Evolutionary conservation across 2,329 filamentous ascomycete genomes (phyloP).

Genomic region (Neurospora crassa): DNA sequence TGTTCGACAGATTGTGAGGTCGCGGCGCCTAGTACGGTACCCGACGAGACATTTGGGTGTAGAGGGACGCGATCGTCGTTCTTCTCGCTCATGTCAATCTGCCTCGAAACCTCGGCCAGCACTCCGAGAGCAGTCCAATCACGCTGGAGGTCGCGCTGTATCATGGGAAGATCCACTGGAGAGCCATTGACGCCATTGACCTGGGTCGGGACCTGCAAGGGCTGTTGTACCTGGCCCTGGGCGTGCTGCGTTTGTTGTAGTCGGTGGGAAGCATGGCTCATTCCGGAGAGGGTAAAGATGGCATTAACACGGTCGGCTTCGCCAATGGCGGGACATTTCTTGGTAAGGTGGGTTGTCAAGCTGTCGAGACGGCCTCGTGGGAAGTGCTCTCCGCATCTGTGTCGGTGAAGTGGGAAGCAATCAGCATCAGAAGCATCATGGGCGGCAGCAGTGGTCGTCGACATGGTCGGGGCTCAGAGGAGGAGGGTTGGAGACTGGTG

Average conservation of each 20-base stretch:
- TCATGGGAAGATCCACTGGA: conserved; percentile 29
- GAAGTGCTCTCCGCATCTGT: conserved; percentile 69
- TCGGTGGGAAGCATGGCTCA: conserved; percentile 40
- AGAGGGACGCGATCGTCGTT: conserved; percentile 39
- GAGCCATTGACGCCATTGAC: conserved; percentile 13
- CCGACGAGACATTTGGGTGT: conserved; percentile 15
- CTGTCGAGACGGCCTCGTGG: conserved; percentile 83
- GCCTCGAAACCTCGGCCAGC: conserved; percentile 77
- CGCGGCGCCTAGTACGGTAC: conserved; percentile 4
- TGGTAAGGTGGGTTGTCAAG: conserved; percentile 70
- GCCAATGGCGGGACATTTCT: conserved; percentile 74
- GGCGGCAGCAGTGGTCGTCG: neutral
- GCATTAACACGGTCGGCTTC: conserved; percentile 67
- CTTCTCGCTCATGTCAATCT: conserved; percentile 59
- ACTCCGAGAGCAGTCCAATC: conserved; percentile 78
- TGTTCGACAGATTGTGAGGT: conserved; percentile 23
- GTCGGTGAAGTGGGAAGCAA: neutral
- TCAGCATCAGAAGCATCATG: neutral
- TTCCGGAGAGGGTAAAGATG: conserved; percentile 61
- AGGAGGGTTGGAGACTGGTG: neutral
- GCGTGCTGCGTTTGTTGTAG: conserved; percentile 17
- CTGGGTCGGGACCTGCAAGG: conserved; percentile 13
- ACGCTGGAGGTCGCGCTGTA: conserved; percentile 32
- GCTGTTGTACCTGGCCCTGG: conserved; percentile 15
- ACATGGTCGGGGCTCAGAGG: neutral